Evolutionary conservation across 306 rosid species (phyloP).

Genomic region (Potentilla sterilis): DNA sequence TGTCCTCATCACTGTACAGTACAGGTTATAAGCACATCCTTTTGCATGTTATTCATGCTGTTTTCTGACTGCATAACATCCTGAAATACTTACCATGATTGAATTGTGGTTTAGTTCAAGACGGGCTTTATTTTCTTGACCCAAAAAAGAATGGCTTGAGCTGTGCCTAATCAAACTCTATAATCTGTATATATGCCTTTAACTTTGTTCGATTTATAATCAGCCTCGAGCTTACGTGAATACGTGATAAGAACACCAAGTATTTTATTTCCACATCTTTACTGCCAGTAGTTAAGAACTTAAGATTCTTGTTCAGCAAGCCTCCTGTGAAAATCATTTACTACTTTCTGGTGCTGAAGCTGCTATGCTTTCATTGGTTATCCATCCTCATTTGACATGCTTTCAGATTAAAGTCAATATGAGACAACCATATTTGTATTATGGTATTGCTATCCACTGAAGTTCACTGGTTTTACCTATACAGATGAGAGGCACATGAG

Average conservation of each 20-base stretch:
- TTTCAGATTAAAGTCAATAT: background rate
- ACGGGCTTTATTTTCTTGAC: background rate
- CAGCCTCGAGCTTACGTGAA: background rate
- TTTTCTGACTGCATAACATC: background rate
- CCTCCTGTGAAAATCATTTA: background rate
- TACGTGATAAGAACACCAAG: background rate
- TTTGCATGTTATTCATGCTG: slow-evolving; percentile 7
- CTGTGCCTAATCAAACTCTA: background rate
- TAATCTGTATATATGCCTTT: background rate
- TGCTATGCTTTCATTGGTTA: background rate
- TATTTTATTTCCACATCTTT: background rate
- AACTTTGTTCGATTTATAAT: background rate
- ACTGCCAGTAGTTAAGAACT: background rate
- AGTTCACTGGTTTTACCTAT: background rate
- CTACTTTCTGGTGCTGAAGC: background rate
- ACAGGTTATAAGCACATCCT: slow-evolving; percentile 6
- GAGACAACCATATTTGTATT: background rate
- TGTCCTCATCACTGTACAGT: slow-evolving; percentile 63
- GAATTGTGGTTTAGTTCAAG: background rate
- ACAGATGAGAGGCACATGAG: slow-evolving; percentile 56
- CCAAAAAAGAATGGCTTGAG: background rate
- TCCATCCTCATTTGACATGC: background rate
- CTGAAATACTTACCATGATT: background rate
- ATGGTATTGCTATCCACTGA: background rate
- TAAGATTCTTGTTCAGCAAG: background rate